These are phyloP conservation scores for Neostapfia colusana DNA, from an alignment of 176 grass and related monocot genomes.

Conservation along the genomic window DNA sequence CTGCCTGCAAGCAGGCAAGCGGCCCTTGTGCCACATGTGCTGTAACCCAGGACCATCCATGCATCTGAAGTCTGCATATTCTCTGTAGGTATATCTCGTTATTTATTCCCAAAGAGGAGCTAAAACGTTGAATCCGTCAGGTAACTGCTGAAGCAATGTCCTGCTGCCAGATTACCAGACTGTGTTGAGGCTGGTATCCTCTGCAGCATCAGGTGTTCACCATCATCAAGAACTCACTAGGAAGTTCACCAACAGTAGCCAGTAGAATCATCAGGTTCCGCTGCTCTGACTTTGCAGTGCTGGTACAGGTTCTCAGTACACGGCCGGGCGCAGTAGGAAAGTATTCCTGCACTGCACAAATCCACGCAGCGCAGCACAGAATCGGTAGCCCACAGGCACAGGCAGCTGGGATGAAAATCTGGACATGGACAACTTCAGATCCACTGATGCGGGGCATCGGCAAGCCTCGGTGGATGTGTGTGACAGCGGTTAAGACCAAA, in stretches of 20 bases:
- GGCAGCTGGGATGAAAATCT: neutral
- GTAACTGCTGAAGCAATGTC: neutral
- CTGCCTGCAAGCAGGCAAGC: slow-evolving; percentile 33
- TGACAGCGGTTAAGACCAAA: neutral
- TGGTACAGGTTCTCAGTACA: neutral
- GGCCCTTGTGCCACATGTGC: slow-evolving; percentile 57
- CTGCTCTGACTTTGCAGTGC: slow-evolving; percentile 31
- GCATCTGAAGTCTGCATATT: slow-evolving; percentile 20
- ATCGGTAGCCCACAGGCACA: neutral
- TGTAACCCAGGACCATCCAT: slow-evolving; percentile 25
- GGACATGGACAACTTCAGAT: neutral
- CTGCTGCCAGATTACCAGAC: slow-evolving; percentile 1
- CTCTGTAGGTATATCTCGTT: neutral
- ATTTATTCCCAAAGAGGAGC: neutral
- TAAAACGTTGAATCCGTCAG: slow-evolving; percentile 6
- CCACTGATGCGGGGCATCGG: neutral
- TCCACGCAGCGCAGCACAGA: neutral
- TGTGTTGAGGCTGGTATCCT: slow-evolving; percentile 16
- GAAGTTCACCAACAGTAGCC: slow-evolving; percentile 36
- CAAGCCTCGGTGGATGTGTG: too few relatives aligned
- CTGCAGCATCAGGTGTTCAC: slow-evolving; percentile 42
- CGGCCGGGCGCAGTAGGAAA: neutral
- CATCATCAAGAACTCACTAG: slow-evolving; percentile 30
- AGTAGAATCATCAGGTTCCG: slow-evolving; percentile 28
- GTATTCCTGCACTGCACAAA: slow-evolving; percentile 21